Conservation (phyloP, 495 filamentous ascomycete species). For the Letharia columbiana region DNA sequence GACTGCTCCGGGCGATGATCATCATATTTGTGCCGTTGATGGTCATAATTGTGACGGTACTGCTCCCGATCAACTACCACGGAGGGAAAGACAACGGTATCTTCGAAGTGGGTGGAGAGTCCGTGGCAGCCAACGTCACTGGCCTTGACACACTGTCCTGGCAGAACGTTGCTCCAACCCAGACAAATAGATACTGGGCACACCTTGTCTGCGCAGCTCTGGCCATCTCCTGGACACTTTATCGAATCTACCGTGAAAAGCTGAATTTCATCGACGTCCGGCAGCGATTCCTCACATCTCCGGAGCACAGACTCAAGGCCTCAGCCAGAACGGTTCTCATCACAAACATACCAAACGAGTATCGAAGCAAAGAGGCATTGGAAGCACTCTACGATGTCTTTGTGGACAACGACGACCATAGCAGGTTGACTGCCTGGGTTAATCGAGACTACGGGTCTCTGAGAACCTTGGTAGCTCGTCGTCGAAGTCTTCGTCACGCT, state of each 20-base stretch:
- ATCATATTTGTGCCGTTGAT: constrained; percentile 26
- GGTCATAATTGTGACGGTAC: constrained; percentile 20
- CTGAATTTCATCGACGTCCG: constrained; percentile 26
- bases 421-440: constrained; percentile 24
- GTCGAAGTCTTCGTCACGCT: constrained; percentile 24
- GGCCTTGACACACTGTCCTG: constrained; percentile 25
- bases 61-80: constrained; percentile 27
- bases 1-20: constrained; percentile 23
- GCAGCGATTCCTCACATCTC: constrained; percentile 27
- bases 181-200: constrained; percentile 24
- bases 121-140: constrained; percentile 18
- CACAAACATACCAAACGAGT: constrained; percentile 26
- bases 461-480: constrained; percentile 22
- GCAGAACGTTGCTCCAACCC: constrained; percentile 25
- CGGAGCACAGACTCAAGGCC: constrained; percentile 26
- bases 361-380: constrained; percentile 25
- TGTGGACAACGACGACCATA: constrained; percentile 26
- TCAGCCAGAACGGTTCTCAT: constrained; percentile 26
- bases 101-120: constrained; percentile 4
- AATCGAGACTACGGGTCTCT: constrained; percentile 24
- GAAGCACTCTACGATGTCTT: constrained; percentile 28
- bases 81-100: constrained; percentile 18
- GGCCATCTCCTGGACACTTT: constrained; percentile 23
- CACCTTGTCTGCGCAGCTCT: constrained; percentile 24
- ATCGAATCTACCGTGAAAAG: constrained; percentile 25